Evolutionary conservation across 495 filamentous ascomycete species (phyloP).

Genomic region (Daldinia grandis): DNA sequence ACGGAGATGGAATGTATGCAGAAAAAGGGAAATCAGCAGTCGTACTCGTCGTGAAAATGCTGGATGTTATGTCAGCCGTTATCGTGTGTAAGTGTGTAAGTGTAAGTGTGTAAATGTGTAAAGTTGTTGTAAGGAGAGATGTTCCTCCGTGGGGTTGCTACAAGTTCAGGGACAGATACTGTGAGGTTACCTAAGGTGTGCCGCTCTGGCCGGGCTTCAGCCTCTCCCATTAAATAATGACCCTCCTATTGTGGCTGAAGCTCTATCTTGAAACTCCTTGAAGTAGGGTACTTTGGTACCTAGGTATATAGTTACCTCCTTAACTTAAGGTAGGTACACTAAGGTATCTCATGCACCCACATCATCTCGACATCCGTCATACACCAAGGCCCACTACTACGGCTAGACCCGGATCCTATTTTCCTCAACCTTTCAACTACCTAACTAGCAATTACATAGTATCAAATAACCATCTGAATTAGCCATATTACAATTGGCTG

Average conservation of each 20-base stretch:
- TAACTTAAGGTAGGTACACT: no score
- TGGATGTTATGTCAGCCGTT: conserved; percentile 13
- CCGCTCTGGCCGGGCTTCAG: conserved; percentile 28
- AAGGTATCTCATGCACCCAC: no score
- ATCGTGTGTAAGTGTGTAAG: conserved; percentile 10
- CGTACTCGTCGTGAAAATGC: conserved; percentile 1
- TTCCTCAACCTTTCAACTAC: neutral
- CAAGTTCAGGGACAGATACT: conserved; percentile 6
- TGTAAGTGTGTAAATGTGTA: neutral
- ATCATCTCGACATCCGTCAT: no score
- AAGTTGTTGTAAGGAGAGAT: conserved; percentile 4
- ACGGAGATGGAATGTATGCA: neutral
- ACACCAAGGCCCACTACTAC: neutral
- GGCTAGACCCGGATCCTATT: neutral
- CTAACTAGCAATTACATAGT: no score
- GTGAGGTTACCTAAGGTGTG: conserved; percentile 1
- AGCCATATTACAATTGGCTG: neutral
- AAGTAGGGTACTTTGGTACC: neutral
- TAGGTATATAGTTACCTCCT: no score
- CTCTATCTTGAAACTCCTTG: neutral
- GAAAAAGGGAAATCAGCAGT: neutral
- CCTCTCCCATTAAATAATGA: conserved; percentile 10
- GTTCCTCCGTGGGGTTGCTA: conserved; percentile 27
- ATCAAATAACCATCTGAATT: neutral
- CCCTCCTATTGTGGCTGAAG: conserved; percentile 33